Percentiles rank a stretch among this genome's conserved stretches.
Conservation (phyloP, 768 basidiomycete species). For the Termitomyces sp. region DNA sequence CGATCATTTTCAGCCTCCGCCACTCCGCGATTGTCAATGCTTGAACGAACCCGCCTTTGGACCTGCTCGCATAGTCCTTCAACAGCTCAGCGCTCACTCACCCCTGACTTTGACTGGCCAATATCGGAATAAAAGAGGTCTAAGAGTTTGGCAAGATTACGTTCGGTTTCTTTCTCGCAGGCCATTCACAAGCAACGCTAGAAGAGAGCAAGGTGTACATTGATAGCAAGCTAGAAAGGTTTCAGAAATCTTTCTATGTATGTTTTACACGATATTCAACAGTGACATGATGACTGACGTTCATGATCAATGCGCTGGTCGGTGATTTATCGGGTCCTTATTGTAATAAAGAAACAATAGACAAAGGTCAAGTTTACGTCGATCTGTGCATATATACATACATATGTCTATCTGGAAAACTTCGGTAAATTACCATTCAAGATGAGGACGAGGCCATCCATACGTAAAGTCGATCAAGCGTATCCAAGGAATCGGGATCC, state of each 20-base stretch:
- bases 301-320: no score
- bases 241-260: neutral
- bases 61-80: neutral
- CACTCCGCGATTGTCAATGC: neutral
- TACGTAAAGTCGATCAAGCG: neutral
- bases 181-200: no score
- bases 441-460: neutral
- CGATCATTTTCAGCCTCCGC: neutral
- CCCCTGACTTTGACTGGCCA: neutral
- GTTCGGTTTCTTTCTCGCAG: neutral
- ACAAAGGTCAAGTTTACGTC: no score
- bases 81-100: neutral
- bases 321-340: no score
- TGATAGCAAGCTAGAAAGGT: neutral
- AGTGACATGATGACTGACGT: neutral
- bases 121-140: neutral
- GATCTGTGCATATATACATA: no score
- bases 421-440: neutral
- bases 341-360: no score
- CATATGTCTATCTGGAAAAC: neutral
- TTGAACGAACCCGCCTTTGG: neutral
- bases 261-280: neutral
- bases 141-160: neutral
- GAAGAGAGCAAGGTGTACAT: no score
- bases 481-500: neutral